A percentile compares a stretch with the other conserved stretches of the same genome.
Evolutionary conservation across 202 grass and related monocot species (phyloP).

Genomic region (Bolboschoenoplectus hybrid): DNA sequence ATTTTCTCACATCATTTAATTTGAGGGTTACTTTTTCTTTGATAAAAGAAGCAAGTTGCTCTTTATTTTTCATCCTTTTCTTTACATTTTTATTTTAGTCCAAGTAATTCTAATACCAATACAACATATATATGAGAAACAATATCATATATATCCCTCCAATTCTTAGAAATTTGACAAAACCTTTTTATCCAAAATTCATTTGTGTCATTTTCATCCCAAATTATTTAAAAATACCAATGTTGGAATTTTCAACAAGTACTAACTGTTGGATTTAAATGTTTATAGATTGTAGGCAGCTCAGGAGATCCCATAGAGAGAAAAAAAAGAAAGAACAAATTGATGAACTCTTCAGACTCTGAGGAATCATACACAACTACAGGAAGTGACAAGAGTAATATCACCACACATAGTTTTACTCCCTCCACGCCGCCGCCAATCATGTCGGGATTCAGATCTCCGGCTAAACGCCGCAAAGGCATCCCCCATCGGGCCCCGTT

Average conservation of each 20-base stretch:
- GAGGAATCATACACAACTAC: slow-evolving; percentile 50
- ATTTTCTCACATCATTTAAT: background rate
- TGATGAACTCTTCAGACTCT: slow-evolving; percentile 48
- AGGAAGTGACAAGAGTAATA: slow-evolving; percentile 51
- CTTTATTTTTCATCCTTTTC: background rate
- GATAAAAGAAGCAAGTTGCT: slow-evolving; percentile 32
- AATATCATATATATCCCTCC: slow-evolving; percentile 8
- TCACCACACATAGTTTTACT: slow-evolving; percentile 56
- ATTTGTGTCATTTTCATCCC: slow-evolving; percentile 21
- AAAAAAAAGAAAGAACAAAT: slow-evolving; percentile 46
- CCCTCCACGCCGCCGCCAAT: slow-evolving; percentile 56
- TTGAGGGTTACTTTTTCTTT: background rate
- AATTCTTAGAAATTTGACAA: slow-evolving; percentile 1
- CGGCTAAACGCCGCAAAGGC: slow-evolving; percentile 85
- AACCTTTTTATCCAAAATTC: background rate
- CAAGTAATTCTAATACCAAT: background rate
- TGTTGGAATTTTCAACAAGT: slow-evolving; percentile 21
- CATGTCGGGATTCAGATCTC: slow-evolving; percentile 41
- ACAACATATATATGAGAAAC: background rate
- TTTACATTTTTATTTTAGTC: background rate
- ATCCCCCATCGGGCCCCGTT: slow-evolving; percentile 80
- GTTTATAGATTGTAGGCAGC: slow-evolving; percentile 54
- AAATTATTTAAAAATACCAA: slow-evolving; percentile 29
- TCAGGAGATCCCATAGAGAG: slow-evolving; percentile 41
- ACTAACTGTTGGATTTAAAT: slow-evolving; percentile 30